These are phyloP conservation scores for Ophiostoma sp. DNA, from an alignment of 2,329 filamentous ascomycete genomes.

Conservation along the genomic window DNA sequence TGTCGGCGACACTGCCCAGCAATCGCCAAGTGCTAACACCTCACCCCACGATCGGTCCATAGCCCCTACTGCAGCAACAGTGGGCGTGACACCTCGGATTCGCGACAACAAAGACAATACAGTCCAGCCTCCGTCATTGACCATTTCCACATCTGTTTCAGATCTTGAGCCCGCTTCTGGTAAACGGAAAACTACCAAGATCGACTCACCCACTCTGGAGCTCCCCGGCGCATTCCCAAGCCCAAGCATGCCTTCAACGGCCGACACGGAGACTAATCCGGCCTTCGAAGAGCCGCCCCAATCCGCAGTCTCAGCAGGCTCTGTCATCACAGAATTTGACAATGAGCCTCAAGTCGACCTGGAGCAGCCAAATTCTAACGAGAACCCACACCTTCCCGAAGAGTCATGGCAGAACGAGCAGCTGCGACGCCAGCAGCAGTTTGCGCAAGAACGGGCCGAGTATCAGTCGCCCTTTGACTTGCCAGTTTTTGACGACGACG, in stretches of 20 bases:
- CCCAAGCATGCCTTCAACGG: slow-evolving; percentile 34
- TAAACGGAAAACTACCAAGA: slow-evolving; percentile 23
- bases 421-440: background rate
- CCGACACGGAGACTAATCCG: slow-evolving; percentile 33
- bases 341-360: slow-evolving; percentile 62
- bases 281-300: slow-evolving; percentile 45
- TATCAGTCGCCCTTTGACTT: slow-evolving; percentile 28
- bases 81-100: background rate
- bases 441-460: slow-evolving; percentile 21
- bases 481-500: slow-evolving; percentile 38
- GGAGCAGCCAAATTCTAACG: slow-evolving; percentile 33
- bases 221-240: slow-evolving; percentile 59
- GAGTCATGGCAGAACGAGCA: background rate
- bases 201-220: slow-evolving; percentile 62
- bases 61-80: background rate
- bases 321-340: slow-evolving; percentile 66
- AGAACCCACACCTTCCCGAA: background rate
- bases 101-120: background rate
- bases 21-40: background rate
- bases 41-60: background rate
- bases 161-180: slow-evolving; percentile 19
- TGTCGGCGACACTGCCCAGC: background rate
- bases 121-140: slow-evolving; percentile 8
- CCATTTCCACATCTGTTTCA: slow-evolving; percentile 22
- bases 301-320: slow-evolving; percentile 55